Conservation (phyloP, 2,329 filamentous ascomycete species). For the Lojkania enalia region DNA sequence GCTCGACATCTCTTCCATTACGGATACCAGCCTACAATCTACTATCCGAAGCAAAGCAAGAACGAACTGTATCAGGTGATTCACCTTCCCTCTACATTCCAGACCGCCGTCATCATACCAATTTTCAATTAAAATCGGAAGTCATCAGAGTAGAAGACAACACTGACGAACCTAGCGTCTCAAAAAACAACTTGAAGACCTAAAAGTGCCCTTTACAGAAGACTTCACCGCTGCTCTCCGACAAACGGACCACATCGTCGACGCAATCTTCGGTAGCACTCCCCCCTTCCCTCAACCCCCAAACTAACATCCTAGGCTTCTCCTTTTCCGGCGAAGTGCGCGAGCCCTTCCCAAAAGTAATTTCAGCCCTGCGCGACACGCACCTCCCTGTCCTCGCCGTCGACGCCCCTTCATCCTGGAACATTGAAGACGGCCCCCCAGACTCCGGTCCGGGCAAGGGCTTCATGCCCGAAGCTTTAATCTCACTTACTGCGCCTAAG, state of each 20-base stretch:
- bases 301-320: constrained; percentile 60
- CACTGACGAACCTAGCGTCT: too few species aligned
- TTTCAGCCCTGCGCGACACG: constrained; percentile 73
- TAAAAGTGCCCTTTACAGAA: constrained; percentile 79
- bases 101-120: constrained; percentile 1
- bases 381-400: constrained; percentile 80
- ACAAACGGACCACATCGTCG: constrained; percentile 78
- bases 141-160: constrained; percentile 20
- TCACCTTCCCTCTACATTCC: background rate
- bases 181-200: constrained; percentile 78
- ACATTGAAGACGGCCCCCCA: constrained; percentile 85
- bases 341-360: constrained; percentile 86
- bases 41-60: constrained; percentile 90
- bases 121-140: background rate
- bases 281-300: too few species aligned
- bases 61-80: constrained; percentile 83
- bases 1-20: constrained; percentile 90
- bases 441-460: constrained; percentile 72
- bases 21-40: constrained; percentile 85
- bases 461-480: constrained; percentile 78
- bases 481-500: constrained; percentile 93
- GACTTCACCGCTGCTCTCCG: constrained; percentile 72
- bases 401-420: constrained; percentile 93
- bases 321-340: constrained; percentile 89
- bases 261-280: constrained; percentile 83